Evolutionary conservation across 345 rosid genomes (phyloP).

Genomic region (Hibiscus tridactylites): DNA sequence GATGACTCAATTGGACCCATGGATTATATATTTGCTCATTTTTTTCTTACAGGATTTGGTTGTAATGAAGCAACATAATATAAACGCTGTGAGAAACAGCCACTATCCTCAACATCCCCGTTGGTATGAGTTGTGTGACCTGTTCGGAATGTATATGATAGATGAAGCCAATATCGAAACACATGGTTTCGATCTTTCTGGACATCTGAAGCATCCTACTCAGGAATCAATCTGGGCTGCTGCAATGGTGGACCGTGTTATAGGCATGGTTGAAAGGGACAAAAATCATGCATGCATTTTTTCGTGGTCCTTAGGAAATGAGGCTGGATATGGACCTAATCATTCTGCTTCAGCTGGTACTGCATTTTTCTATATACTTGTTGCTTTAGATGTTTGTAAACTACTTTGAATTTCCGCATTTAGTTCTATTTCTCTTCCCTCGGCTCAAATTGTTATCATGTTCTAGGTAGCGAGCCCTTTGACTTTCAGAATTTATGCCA

Average conservation of each 20-base stretch:
- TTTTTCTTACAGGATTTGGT: conserved; percentile 67
- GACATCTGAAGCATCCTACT: conserved; percentile 87
- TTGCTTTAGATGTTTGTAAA: background rate
- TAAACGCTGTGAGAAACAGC: conserved; percentile 94
- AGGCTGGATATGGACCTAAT: conserved; percentile 92
- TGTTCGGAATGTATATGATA: conserved; percentile 95
- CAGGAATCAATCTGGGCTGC: conserved; percentile 81
- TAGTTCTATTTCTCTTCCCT: background rate
- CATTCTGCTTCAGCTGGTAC: conserved; percentile 95
- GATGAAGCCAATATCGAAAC: conserved; percentile 99
- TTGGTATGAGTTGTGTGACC: conserved; percentile 94
- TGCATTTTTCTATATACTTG: conserved; percentile 8
- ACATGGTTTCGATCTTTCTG: conserved; percentile 71
- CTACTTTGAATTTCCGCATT: background rate
- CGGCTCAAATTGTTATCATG: background rate
- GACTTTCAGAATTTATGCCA: background rate
- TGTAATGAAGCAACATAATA: conserved; percentile 87
- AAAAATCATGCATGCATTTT: conserved; percentile 91
- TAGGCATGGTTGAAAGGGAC: conserved; percentile 98
- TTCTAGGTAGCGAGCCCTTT: background rate
- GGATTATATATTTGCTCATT: background rate
- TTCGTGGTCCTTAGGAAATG: conserved; percentile 95
- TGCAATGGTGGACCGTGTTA: conserved; percentile 91
- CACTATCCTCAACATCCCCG: conserved; percentile 99
- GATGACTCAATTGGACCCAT: background rate